These are phyloP conservation scores for Cyclotella choctawhatcheeana DNA, from an alignment of 108 stramenopile genomes.

Conservation along the genomic window DNA sequence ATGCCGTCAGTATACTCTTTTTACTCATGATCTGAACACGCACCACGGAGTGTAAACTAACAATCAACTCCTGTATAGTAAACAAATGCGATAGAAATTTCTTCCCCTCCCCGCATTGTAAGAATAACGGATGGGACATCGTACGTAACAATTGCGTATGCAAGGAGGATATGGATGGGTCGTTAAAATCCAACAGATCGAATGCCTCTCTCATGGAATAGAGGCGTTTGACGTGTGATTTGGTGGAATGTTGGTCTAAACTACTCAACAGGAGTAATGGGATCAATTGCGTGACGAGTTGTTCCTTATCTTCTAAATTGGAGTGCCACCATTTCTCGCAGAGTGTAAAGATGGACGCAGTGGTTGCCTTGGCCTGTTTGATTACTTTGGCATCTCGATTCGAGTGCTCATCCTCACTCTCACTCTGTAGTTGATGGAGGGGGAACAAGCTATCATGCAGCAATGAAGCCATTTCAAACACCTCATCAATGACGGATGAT, in stretches of 20 bases:
- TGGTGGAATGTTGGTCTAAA: constrained; percentile 55
- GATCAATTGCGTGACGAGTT: constrained; percentile 77
- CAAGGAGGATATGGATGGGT: constrained; percentile 68
- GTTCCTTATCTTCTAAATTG: constrained; percentile 72
- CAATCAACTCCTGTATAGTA: constrained; percentile 59
- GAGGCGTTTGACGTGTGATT: constrained; percentile 82
- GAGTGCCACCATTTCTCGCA: constrained; percentile 91
- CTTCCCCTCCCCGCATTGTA: constrained; percentile 69
- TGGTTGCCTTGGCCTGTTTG: constrained; percentile 53
- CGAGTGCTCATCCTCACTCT: neutral
- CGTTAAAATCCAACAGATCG: constrained; percentile 85
- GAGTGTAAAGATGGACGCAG: constrained; percentile 65
- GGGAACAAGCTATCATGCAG: constrained; percentile 76
- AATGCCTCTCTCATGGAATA: constrained; percentile 77
- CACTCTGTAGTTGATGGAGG: constrained; percentile 33
- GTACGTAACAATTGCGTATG: constrained; percentile 66
- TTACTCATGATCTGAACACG: constrained; percentile 70
- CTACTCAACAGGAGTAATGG: constrained; percentile 68
- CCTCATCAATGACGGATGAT: constrained; percentile 57
- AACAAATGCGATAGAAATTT: constrained; percentile 80
- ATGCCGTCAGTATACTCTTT: constrained; percentile 64
- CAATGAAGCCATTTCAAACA: constrained; percentile 59
- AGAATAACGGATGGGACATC: constrained; percentile 73
- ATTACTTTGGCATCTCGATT: neutral
- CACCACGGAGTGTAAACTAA: constrained; percentile 72